Conservation (phyloP, 23 red algal species). For the Pyropia yezoensis region DNA sequence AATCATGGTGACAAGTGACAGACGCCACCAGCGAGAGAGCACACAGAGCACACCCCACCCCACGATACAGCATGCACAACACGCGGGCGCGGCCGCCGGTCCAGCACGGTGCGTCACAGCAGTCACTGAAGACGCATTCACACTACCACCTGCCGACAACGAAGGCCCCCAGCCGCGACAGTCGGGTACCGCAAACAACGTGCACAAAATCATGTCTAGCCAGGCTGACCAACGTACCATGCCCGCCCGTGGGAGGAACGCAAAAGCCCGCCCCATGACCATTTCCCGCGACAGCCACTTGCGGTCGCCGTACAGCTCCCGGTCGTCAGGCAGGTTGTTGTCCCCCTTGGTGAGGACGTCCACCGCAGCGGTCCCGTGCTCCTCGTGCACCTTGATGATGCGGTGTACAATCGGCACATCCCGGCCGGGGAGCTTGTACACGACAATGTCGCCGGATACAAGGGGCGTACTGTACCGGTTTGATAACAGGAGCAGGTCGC, state of each 20-base stretch:
- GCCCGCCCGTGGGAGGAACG: constrained; percentile 73
- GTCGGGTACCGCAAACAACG: background rate
- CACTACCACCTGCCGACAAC: background rate
- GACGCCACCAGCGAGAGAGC: too few relatives aligned
- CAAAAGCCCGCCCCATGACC: constrained; percentile 66
- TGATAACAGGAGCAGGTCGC: constrained; percentile 78
- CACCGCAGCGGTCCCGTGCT: constrained; percentile 10
- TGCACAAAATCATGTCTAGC: background rate
- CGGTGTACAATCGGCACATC: constrained; percentile 92
- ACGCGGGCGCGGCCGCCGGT: too few relatives aligned
- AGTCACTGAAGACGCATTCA: too few relatives aligned
- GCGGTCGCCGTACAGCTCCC: constrained; percentile 70
- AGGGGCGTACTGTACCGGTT: constrained; percentile 63
- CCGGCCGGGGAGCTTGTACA: constrained; percentile 85
- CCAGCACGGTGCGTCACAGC: too few relatives aligned
- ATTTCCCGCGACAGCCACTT: constrained; percentile 67
- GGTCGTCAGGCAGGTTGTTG: constrained; percentile 95
- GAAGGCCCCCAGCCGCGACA: background rate
- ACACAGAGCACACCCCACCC: too few relatives aligned
- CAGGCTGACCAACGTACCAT: constrained; percentile 13
- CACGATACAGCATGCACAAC: too few relatives aligned
- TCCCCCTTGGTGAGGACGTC: constrained; percentile 75
- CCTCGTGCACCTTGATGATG: constrained; percentile 79
- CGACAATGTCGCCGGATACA: constrained; percentile 87
- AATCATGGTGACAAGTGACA: too few relatives aligned